Conservation (phyloP, 164 flowering plant genomes). For the Pachysandra terminalis region DNA sequence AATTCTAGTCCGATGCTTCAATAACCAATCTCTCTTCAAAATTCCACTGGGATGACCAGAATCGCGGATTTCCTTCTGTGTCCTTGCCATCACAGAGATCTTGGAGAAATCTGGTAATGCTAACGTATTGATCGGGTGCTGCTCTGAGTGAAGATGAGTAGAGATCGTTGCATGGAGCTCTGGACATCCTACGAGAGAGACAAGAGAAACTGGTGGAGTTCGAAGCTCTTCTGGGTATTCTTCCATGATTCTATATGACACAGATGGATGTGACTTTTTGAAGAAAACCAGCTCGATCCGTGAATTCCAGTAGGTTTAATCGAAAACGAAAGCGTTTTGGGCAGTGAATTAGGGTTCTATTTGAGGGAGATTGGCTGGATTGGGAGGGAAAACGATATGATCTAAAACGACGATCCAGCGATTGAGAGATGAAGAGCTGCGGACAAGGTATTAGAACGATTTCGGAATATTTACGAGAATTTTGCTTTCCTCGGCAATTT, state of each 20-base stretch:
- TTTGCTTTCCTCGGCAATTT: no score
- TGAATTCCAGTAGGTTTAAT: not conserved
- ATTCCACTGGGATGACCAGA: constrained; percentile 40
- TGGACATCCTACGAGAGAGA: constrained; percentile 64
- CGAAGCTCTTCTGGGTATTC: constrained; percentile 88
- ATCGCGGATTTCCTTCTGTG: constrained; percentile 21
- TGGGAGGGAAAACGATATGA: not conserved
- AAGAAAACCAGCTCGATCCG: not conserved
- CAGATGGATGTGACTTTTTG: not conserved
- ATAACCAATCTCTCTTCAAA: constrained; percentile 75
- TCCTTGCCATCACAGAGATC: constrained; percentile 40
- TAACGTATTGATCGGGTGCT: constrained; percentile 81
- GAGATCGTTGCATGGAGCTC: constrained; percentile 70
- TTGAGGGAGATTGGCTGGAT: not conserved
- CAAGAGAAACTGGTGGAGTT: constrained; percentile 80
- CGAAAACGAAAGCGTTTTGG: not conserved
- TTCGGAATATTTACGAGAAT: no score
- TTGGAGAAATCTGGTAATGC: constrained; percentile 86
- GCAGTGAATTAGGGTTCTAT: not conserved
- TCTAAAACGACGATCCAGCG: no score
- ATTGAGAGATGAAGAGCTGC: no score
- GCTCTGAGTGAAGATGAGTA: constrained; percentile 56
- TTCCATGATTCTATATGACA: constrained; percentile 46
- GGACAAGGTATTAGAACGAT: no score
- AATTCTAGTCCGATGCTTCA: constrained; percentile 74